These are phyloP conservation scores for Paramecium bursaria DNA, from an alignment of 73 alveolate genomes.

Conservation along the genomic window DNA sequence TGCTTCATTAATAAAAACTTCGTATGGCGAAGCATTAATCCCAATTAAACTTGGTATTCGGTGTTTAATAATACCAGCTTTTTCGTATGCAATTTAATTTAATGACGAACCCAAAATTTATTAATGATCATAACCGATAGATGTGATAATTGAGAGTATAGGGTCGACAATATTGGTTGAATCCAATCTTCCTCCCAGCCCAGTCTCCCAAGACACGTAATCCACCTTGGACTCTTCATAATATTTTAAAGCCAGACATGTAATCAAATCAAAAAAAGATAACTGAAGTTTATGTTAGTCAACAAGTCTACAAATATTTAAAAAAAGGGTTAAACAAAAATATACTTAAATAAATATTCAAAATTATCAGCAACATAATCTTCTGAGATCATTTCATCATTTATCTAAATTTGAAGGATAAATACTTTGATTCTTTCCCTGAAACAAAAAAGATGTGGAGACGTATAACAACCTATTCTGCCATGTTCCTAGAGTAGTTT, in stretches of 20 bases:
- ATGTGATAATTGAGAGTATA: conserved; percentile 76
- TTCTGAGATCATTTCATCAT: conserved; percentile 75
- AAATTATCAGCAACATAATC: conserved; percentile 68
- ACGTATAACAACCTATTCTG: conserved; percentile 81
- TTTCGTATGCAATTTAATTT: conserved; percentile 79
- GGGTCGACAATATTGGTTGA: conserved; percentile 87
- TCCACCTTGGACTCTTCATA: conserved; percentile 78
- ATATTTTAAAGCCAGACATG: conserved; percentile 76
- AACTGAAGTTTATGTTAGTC: conserved; percentile 67
- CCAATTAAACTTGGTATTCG: conserved; percentile 80
- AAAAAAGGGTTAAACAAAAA: too few species aligned
- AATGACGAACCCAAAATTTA: conserved; percentile 85
- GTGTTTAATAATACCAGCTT: conserved; percentile 91
- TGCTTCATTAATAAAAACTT: conserved; percentile 61
- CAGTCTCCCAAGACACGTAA: conserved; percentile 87
- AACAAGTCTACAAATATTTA: too few species aligned
- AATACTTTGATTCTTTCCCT: conserved; percentile 83
- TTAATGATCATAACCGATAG: conserved; percentile 90
- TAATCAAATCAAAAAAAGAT: conserved; percentile 72
- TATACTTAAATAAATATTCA: conserved; percentile 40
- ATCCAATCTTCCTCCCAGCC: conserved; percentile 93
- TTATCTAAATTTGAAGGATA: conserved; percentile 52
- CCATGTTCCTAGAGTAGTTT: conserved; percentile 74
- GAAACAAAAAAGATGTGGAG: conserved; percentile 87
- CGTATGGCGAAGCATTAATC: conserved; percentile 72